Percentiles rank a stretch among this genome's conserved stretches.
Conservation (phyloP, 2,329 filamentous ascomycete genomes). For the Fusarium sp. region DNA sequence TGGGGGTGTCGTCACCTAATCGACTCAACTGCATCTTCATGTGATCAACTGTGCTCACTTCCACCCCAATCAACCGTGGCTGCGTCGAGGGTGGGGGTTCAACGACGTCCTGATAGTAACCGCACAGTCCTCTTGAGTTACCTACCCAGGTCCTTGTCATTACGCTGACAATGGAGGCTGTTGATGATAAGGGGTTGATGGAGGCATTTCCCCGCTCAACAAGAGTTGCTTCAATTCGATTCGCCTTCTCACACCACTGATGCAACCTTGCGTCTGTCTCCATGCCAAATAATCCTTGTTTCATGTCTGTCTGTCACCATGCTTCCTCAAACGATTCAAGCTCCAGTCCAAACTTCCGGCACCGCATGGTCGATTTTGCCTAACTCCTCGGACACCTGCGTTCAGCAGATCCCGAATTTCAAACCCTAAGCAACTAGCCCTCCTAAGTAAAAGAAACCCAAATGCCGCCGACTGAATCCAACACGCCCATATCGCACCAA, state of each 20-base stretch:
- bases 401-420: neutral
- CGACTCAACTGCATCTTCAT: conserved; percentile 9
- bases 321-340: neutral
- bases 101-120: conserved; percentile 10
- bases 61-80: conserved; percentile 30
- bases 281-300: neutral
- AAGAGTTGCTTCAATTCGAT: neutral
- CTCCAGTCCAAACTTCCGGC: neutral
- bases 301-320: neutral
- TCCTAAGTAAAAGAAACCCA: conserved; percentile 16
- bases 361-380: neutral
- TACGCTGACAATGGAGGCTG: neutral
- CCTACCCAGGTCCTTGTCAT: neutral
- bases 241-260: neutral
- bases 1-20: neutral
- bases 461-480: conserved; percentile 13
- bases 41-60: conserved; percentile 28
- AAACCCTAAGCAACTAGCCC: conserved; percentile 12
- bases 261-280: neutral
- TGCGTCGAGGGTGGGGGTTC: conserved; percentile 31
- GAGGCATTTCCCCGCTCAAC: neutral
- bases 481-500: conserved; percentile 1
- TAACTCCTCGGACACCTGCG: neutral
- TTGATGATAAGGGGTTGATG: neutral
- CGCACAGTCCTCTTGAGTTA: neutral